These are phyloP conservation scores for Peronospora farinosa DNA, from an alignment of 352 stramenopile genomes.

Conservation along the genomic window DNA sequence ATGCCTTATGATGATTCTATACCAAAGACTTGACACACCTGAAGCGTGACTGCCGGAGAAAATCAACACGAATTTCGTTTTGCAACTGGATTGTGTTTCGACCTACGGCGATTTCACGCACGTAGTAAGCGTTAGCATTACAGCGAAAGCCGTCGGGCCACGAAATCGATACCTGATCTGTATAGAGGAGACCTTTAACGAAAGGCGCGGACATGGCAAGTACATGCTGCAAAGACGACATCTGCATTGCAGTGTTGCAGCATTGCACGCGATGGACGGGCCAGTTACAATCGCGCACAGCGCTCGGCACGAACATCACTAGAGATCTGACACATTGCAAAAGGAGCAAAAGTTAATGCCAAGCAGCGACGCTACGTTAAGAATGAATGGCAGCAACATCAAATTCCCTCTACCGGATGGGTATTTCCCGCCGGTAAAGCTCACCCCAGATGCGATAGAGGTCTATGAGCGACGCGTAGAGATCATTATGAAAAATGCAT, in stretches of 20 bases:
- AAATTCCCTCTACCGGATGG: conserved; percentile 36
- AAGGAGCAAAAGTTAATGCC: conserved; percentile 22
- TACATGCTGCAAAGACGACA: conserved; percentile 13
- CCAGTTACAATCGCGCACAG: conserved; percentile 21
- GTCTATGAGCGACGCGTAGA: conserved; percentile 35
- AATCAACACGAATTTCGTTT: not conserved
- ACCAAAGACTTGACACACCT: not conserved
- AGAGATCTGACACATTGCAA: conserved; percentile 30
- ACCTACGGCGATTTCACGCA: not conserved
- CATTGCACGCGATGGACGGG: conserved; percentile 32
- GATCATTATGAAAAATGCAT: conserved; percentile 38
- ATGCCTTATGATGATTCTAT: not conserved
- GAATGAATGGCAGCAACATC: conserved; percentile 23
- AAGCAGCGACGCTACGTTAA: conserved; percentile 4
- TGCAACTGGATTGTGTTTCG: not conserved
- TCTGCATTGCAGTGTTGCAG: conserved; percentile 29
- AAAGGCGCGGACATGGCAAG: conserved; percentile 22
- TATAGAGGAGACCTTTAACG: conserved; percentile 19
- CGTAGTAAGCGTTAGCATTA: not conserved
- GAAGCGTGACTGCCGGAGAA: not conserved
- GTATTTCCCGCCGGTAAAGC: conserved; percentile 33
- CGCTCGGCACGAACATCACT: conserved; percentile 4
- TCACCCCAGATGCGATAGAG: conserved; percentile 25
- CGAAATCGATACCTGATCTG: conserved; percentile 17
- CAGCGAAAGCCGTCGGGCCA: not conserved